These are phyloP conservation scores for Cupressus sempervirens DNA, from an alignment of 75 land plant species.

Conservation along the genomic window DNA sequence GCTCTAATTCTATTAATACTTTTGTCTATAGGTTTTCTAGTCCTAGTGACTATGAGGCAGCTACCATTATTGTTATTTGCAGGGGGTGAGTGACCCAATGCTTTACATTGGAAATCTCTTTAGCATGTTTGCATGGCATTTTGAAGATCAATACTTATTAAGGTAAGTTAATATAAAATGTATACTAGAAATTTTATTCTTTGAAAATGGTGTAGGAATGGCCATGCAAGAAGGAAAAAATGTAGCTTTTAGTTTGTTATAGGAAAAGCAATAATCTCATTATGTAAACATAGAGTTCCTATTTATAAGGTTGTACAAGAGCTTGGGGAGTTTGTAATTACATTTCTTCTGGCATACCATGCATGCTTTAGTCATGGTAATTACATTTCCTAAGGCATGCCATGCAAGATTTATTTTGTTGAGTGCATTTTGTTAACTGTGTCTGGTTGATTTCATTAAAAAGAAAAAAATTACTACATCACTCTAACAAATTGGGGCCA, in stretches of 20 bases:
- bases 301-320: constrained; percentile 84
- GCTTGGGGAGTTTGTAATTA: constrained; percentile 90
- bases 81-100: constrained; percentile 97
- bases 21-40: not conserved
- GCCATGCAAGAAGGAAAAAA: constrained; percentile 53
- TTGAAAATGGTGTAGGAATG: constrained; percentile 41
- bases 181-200: not conserved
- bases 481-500: not conserved
- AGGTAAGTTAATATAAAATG: constrained; percentile 36
- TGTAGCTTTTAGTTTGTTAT: constrained; percentile 80
- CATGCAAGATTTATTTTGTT: constrained; percentile 79
- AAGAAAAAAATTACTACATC: not conserved
- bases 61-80: not conserved
- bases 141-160: constrained; percentile 91
- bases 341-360: too few species aligned
- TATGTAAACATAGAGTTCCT: constrained; percentile 67
- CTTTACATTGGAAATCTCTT: constrained; percentile 97
- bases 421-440: not conserved
- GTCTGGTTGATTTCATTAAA: not conserved
- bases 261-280: constrained; percentile 87
- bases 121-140: constrained; percentile 98
- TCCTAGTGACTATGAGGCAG: not conserved
- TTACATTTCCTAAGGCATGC: constrained; percentile 88
- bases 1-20: constrained; percentile 59
- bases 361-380: too few species aligned